A percentile compares a stretch with the other conserved stretches of the same genome.
Evolutionary conservation across 1,139 yeast species (phyloP).

Genomic region (Taphrina confusa): DNA sequence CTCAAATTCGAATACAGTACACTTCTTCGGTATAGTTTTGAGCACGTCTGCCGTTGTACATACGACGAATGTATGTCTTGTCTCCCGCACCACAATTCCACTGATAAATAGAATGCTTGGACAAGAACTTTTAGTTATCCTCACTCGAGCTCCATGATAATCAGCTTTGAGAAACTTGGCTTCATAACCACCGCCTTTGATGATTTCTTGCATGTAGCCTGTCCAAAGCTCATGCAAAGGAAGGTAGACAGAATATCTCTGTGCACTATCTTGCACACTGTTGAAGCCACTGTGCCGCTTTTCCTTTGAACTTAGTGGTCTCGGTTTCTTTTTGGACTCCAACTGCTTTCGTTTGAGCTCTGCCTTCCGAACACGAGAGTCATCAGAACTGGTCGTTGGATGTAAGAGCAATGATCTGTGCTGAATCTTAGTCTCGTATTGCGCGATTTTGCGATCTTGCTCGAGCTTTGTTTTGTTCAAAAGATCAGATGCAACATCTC

Average conservation of each 20-base stretch:
- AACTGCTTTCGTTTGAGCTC: conserved; percentile 8
- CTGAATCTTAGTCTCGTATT: conserved; percentile 25
- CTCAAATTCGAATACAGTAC: conserved; percentile 40
- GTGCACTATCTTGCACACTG: conserved; percentile 48
- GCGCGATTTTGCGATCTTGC: conserved; percentile 24
- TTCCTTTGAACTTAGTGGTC: conserved; percentile 31
- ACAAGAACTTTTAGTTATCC: conserved; percentile 62
- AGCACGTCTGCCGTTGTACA: conserved; percentile 45
- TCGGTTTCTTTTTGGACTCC: conserved; percentile 26
- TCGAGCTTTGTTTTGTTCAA: conserved; percentile 11
- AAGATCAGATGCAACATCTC: not conserved
- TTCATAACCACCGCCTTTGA: conserved; percentile 43
- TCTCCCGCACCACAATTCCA: conserved; percentile 88
- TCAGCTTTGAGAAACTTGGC: conserved; percentile 58
- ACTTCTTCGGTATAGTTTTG: conserved; percentile 40
- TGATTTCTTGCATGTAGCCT: conserved; percentile 58
- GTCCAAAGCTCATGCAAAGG: conserved; percentile 64
- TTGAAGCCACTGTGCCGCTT: conserved; percentile 7
- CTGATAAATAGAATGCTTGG: conserved; percentile 60
- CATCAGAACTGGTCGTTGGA: conserved; percentile 21
- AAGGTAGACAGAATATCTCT: conserved; percentile 57
- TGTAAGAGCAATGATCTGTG: conserved; percentile 32
- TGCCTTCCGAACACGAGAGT: conserved; percentile 15
- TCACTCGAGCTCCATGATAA: conserved; percentile 71
- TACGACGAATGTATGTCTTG: conserved; percentile 71